phyloP scores from a whole-genome alignment of 202 grass and related monocot species.

The Brachypodium distachyon region DNA sequence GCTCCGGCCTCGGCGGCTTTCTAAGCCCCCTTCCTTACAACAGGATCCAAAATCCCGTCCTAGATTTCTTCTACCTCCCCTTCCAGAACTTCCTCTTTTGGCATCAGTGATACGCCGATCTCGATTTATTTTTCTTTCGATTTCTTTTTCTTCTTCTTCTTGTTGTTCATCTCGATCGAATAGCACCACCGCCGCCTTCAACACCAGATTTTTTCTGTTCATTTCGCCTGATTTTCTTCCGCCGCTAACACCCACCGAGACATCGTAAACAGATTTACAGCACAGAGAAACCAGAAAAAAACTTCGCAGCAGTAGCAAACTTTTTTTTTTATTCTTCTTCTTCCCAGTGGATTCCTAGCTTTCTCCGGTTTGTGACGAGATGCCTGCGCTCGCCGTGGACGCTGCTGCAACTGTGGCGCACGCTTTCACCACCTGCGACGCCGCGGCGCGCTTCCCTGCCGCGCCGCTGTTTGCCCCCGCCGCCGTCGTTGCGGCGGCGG shows the following conservation, averaged over 20 bases:
- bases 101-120: conserved; percentile 7
- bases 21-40: conserved; percentile 93
- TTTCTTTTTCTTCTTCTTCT: not conserved
- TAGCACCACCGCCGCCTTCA: not conserved
- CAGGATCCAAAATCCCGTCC: conserved; percentile 66
- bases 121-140: not conserved
- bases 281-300: not conserved
- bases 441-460: conserved; percentile 39
- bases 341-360: conserved; percentile 11
- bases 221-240: not conserved
- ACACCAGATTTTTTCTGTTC: not conserved
- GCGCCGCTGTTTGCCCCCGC: conserved; percentile 28
- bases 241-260: not conserved
- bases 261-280: not conserved
- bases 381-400: conserved; percentile 83
- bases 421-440: conserved; percentile 57
- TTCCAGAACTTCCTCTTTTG: conserved; percentile 65
- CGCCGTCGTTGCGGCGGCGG: not conserved
- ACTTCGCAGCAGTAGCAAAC: not conserved
- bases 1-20: conserved; percentile 99
- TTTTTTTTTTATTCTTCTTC: too few species aligned
- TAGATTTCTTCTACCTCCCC: conserved; percentile 53
- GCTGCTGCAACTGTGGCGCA: conserved; percentile 43
- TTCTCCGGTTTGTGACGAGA: conserved; percentile 79
- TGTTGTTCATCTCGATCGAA: not conserved